phyloP scores from a whole-genome alignment of 176 grass and related monocot genomes.

The maize (Zea mays) region DNA sequence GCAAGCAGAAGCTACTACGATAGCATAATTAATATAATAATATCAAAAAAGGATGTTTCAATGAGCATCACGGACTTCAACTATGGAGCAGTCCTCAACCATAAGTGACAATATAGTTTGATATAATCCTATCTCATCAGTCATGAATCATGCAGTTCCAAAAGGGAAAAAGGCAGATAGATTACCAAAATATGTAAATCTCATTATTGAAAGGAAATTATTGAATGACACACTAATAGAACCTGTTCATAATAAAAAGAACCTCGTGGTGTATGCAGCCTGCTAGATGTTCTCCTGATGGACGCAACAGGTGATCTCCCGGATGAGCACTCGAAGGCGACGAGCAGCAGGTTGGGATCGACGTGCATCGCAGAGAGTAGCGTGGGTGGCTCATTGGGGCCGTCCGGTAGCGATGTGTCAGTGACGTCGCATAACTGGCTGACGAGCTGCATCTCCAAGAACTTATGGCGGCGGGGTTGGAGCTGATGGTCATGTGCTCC shows the following conservation, averaged over 20 bases:
- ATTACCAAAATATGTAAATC: slow-evolving; percentile 93
- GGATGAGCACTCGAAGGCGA: slow-evolving; percentile 94
- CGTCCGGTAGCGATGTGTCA: slow-evolving; percentile 62
- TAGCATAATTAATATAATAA: slow-evolving; percentile 13
- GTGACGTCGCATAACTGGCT: slow-evolving; percentile 75
- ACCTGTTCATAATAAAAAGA: not conserved
- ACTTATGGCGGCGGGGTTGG: slow-evolving; percentile 68
- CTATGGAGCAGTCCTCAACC: not conserved
- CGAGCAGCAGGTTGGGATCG: slow-evolving; percentile 83
- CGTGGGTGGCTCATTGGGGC: slow-evolving; percentile 69
- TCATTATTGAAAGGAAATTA: slow-evolving; percentile 63
- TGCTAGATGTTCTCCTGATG: slow-evolving; percentile 99
- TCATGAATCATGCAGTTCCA: not conserved
- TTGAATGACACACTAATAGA: not conserved
- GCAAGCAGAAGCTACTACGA: slow-evolving; percentile 1
- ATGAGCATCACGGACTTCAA: not conserved
- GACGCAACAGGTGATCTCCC: slow-evolving; percentile 88
- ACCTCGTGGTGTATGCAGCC: slow-evolving; percentile 87
- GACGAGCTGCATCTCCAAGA: slow-evolving; percentile 99
- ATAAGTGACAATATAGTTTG: not conserved
- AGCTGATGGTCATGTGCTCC: slow-evolving; percentile 59
- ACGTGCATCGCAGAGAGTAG: slow-evolving; percentile 75
- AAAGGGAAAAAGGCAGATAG: not conserved
- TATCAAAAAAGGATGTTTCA: not conserved
- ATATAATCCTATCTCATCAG: slow-evolving; percentile 3